Evolutionary conservation across 2,329 filamentous ascomycete species (phyloP), one percentile per base, ranked within the genome.

Genomic region (Elsinoe australis): DNA sequence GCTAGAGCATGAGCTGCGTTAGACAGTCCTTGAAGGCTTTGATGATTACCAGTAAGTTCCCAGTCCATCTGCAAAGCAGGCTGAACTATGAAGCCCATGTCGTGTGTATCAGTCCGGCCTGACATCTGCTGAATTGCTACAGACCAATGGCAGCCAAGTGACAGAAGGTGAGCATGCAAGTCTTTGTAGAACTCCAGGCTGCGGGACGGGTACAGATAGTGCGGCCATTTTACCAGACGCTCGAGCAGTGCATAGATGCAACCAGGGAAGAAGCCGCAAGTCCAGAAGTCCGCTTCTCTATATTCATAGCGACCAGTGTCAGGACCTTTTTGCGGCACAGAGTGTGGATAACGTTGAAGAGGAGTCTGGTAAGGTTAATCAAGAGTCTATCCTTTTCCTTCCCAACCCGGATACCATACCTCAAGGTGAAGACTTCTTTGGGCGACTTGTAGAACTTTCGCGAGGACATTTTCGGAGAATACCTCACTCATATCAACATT

Each of bases 11-110:
- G 57, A 0, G 72, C 73, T 0, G 72, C 71, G 1, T 59, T 61
- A 2, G 72, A 50, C 2, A 75, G 63, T 2, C 66, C 66, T 3
- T 63, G 52, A 0, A 72, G 51, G 32, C 68, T 70, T n/a, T 61
- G 52, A 6, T 50, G 38, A 38, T 68, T 65, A 0, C 67, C 66
- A 0, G 65, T 70, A 4, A 75, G 56, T 31, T 74, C 69, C 67
- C 68, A 76, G 21, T 72, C 68, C 21, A 67, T 62, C 17, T 67
- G 65, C 0, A 74, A 55, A 1, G 71, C 67, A 0, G 73, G 73
- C 44, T 70, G 66, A 3, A 75, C 66, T 19, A 78, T 76, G 53
- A 78, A 78, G 0, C 73, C 72, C 50, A 78, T 66, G 33, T 77
- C 74, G 49, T 77, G 74, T 0, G 73, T 77, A 47, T 76, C 71